A percentile compares a stretch with the other conserved stretches of the same genome.
Evolutionary conservation across 148 eudicot species (phyloP).

Genomic region (Chenopodium suecicum): DNA sequence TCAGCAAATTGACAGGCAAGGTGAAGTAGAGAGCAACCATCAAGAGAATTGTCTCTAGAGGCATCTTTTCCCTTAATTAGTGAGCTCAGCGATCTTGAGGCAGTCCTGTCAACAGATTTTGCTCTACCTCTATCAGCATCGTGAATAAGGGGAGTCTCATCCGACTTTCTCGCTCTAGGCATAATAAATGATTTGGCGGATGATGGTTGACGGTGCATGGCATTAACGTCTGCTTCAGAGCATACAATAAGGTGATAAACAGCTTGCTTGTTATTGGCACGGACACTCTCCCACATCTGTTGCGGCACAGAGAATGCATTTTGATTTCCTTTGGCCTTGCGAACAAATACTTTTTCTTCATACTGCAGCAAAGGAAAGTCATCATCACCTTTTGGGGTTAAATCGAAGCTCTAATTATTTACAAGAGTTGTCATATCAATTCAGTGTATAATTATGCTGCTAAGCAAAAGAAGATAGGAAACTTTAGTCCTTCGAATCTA

Average conservation of each 20-base stretch:
- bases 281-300: slow-evolving; percentile 83
- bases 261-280: slow-evolving; percentile 69
- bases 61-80: slow-evolving; percentile 42
- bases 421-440: not conserved
- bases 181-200: slow-evolving; percentile 34
- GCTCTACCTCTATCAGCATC: slow-evolving; percentile 35
- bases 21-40: slow-evolving; percentile 81
- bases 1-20: slow-evolving; percentile 86
- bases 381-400: slow-evolving; percentile 7
- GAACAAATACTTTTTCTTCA: slow-evolving; percentile 76
- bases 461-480: not conserved
- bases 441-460: not conserved
- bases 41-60: slow-evolving; percentile 47
- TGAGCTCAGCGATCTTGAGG: slow-evolving; percentile 38
- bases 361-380: slow-evolving; percentile 48
- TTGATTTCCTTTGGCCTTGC: slow-evolving; percentile 54
- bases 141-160: slow-evolving; percentile 32
- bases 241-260: slow-evolving; percentile 80
- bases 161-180: slow-evolving; percentile 37
- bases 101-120: slow-evolving; percentile 33
- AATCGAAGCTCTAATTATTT: not conserved
- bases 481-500: not conserved
- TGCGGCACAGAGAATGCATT: slow-evolving; percentile 61
- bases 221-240: slow-evolving; percentile 72
- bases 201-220: slow-evolving; percentile 45